These are phyloP conservation scores for Skeletonema potamos DNA, from an alignment of 108 stramenopile species.

Conservation along the genomic window DNA sequence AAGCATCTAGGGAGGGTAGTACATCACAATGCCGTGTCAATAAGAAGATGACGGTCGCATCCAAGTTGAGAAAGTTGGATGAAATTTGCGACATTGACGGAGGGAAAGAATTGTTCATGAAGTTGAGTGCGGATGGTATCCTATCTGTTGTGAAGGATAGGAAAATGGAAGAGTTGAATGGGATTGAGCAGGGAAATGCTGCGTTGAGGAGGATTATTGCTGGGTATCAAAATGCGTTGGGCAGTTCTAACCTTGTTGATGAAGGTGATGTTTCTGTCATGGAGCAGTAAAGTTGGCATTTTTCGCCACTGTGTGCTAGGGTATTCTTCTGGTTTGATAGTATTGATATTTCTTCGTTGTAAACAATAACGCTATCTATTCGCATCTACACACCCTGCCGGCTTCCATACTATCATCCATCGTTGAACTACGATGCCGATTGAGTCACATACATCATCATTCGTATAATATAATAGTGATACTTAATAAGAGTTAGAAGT, in stretches of 20 bases:
- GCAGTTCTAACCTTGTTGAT: background rate
- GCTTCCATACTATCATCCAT: no score
- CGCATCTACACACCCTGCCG: no score
- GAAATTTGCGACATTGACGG: constrained; percentile 13
- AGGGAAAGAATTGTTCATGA: constrained; percentile 9
- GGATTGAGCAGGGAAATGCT: constrained; percentile 14
- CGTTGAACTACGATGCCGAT: background rate
- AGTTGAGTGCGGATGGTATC: constrained; percentile 9
- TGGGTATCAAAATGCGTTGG: constrained; percentile 23
- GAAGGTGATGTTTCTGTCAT: background rate
- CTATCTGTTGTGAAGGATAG: constrained; percentile 3
- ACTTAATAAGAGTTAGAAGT: background rate
- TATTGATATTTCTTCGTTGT: no score
- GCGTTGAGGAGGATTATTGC: constrained; percentile 33
- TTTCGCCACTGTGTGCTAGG: background rate
- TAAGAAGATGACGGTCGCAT: constrained; percentile 10
- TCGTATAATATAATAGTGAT: background rate
- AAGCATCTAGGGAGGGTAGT: constrained; percentile 5
- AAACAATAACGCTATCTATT: no score
- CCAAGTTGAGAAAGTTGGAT: constrained; percentile 17
- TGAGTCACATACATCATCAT: background rate
- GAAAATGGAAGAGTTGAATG: constrained; percentile 12
- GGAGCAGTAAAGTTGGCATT: background rate
- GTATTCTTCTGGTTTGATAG: no score
- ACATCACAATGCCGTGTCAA: background rate